Base-by-base conservation (phyloP, 2,329 filamentous ascomycete genomes). In the Chrysoporthe puriensis region DNA sequence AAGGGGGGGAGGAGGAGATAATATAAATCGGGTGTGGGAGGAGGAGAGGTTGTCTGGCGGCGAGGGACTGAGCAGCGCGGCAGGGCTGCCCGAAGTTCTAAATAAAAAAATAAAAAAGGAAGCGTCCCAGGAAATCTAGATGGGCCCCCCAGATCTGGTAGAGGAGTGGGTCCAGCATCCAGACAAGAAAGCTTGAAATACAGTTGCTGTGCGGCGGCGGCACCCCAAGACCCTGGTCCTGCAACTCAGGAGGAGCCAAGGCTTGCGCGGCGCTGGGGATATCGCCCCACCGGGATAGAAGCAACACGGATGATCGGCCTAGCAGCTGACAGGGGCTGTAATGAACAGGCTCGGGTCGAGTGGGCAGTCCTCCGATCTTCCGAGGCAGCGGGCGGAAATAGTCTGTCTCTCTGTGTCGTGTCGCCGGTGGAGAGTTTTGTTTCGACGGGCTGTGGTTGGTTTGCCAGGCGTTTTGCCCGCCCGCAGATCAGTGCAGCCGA, bases 251-350 rank as follows among this genome's bases (percentile, higher is more conserved):
- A 70, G 68, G 66, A 69, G 70, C 62, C 57, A 69, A 66, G 63
- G 70, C 63, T 67, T 72, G 69, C 68, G 69, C 68, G 69, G 67
- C 68, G 68, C 67, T 72, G 58, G 69, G 66, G 66, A 71, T 68
- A 63, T 68, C 62, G 69, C 70, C 64, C 62, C 64, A 64, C 65
- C 58, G 68, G 62, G 18, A 48, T 40, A 69, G 65, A 67, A 62
- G 43, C 16, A 69, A 62, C 65, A 63, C 68, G 68, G 68, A 63
- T 69, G 65, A 67, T 67, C 68, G 68, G 65, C 68, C 68, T 69
- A 46, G 54, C 50, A 63, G 64, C 60, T 69, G 68, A 66, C 62
- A 69, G 68, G 65, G 68, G 68, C 65, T 67, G 65, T 61, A 64
- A 60, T 67, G 58, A 67, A 50, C 16, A 26, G 57, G 60, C 58